A percentile compares a stretch with the other conserved stretches of the same genome.
phyloP scores from a whole-genome alignment of 2,329 filamentous ascomycete species.

The Paraconiothyrium sp. region DNA sequence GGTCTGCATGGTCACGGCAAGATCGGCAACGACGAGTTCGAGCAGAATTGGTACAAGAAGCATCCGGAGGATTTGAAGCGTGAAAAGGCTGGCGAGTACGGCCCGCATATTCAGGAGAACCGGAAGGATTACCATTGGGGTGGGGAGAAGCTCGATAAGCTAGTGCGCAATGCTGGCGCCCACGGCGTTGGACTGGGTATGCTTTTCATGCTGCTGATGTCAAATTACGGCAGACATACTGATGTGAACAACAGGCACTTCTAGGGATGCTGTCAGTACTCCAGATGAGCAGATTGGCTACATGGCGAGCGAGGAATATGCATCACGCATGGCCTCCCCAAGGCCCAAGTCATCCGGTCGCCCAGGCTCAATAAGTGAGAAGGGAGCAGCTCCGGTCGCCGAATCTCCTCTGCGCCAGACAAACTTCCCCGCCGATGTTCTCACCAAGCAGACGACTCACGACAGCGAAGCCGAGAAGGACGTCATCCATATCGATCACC shows the following conservation, averaged over 20 bases:
- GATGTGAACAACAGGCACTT: slow-evolving; percentile 68
- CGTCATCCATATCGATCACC: slow-evolving; percentile 82
- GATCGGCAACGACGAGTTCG: slow-evolving; percentile 79
- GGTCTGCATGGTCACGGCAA: slow-evolving; percentile 89
- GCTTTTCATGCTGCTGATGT: slow-evolving; percentile 31
- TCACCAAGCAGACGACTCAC: slow-evolving; percentile 45
- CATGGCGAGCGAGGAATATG: slow-evolving; percentile 84
- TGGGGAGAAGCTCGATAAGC: slow-evolving; percentile 87
- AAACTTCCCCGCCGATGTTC: slow-evolving; percentile 57
- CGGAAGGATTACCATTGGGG: slow-evolving; percentile 84
- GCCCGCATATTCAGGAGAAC: slow-evolving; percentile 65
- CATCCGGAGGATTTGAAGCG: slow-evolving; percentile 81
- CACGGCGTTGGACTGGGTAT: slow-evolving; percentile 63
- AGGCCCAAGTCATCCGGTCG: slow-evolving; percentile 60
- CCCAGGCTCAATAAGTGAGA: slow-evolving; percentile 57
- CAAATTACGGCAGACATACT: slow-evolving; percentile 53
- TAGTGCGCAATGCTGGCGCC: slow-evolving; percentile 76
- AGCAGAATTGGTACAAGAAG: slow-evolving; percentile 91
- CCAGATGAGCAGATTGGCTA: slow-evolving; percentile 93
- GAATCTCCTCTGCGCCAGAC: slow-evolving; percentile 64
- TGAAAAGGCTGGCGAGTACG: slow-evolving; percentile 76
- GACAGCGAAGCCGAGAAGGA: slow-evolving; percentile 64
- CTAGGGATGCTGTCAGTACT: slow-evolving; percentile 71
- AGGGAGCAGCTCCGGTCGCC: slow-evolving; percentile 53
- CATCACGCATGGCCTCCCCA: slow-evolving; percentile 78